Evolutionary conservation across 257 asterid species (phyloP), one percentile per base, ranked within the genome.

Genomic region (Solanum chiquidenum): DNA sequence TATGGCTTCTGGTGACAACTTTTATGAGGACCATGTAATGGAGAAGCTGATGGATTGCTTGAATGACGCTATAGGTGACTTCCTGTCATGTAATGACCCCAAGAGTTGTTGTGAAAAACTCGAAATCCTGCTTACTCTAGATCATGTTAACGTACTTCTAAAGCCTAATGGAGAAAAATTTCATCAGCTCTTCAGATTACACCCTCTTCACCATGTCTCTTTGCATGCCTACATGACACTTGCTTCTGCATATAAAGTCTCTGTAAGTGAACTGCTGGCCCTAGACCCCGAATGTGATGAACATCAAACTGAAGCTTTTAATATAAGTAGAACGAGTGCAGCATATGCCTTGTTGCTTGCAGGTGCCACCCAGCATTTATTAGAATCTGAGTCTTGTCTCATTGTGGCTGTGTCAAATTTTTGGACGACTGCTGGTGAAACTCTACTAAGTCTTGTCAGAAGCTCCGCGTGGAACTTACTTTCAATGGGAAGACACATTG

Each of bases 261-360:
- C 68, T 3, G 93, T 92, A 3, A 87, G 73, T 89, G 94, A 92
- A 23, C 62, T 93, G 42, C 49, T 87, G 90, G 91, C 91, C 85
- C 87, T 83, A 82, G 40, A 73, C 73, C 21, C 69, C 37, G 87
- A 64, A 69, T 33, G 44, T 12, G 87, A 86, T 42, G 40, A 83
- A 20, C 69, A 79, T 74, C 91, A 86, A 18, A 87, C 64, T 20
- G 92, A 93, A 88, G 93, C 93, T 38, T 89, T 93, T 83, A 71
- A 46, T 49, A 66, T 90, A 92, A 60, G 29, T 91, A 95, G 89
- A 88, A 90, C 88, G 5, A 89, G 96, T 85, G 94, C 91, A 31
- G 96, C 98, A 14, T 96, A 94, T 88, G 91, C 96, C n/a, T 88
- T 96, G 86, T 88, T 96, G 87, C 93, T 90, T 60, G 95, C 98